Base-by-base conservation (phyloP, 1,139 yeast genomes). In the Torulaspora pretoriensis region DNA sequence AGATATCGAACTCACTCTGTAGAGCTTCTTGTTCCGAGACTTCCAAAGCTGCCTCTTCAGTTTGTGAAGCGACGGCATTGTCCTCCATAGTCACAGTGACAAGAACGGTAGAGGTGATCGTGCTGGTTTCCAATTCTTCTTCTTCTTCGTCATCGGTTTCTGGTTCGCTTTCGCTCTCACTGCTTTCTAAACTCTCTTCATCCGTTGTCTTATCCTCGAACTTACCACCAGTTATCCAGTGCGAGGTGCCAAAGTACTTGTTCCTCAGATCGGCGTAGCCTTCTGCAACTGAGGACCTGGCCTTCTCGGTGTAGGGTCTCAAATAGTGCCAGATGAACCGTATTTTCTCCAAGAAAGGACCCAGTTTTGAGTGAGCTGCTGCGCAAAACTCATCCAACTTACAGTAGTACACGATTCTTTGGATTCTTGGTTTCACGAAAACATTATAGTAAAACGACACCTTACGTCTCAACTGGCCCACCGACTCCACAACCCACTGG, bases 1-100 rank as follows among this genome's bases (percentile, higher is more conserved):
- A 54, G 8, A 56, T 51, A 5, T 48, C 39, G 28, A 52, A 51
- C 16, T 54, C 56, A 19, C 53, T 52, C 30, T 48, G 51, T 30
- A 53, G 41, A 5, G 51, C 32, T 10, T 52, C 54, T 16, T 49
- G 43, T 17, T 53, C 46, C 8, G 57, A 46, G 4, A 50, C 38
- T 8, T 52, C 52, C 19, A 50, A 14, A 3, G 37, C 40, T 4
- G 42, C 24, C 13, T 35, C 32, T 8, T 49, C 35, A 7, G 35
- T 43, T 12, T 27, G 29, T 14, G 49, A 43, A 1, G 47, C 44
- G 2, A 46, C 40, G 3, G 45, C 38, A n/a, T 50, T 27, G 36
- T 45, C 48, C 25, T 39, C 41, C 35, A 38, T 23, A 3, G 43
- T 48, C 35, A 40, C 40, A 13, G 47, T 49, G 16, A 38, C 40